phyloP scores from a whole-genome alignment of 495 filamentous ascomycete species.

The Aspergillus homomorphus region DNA sequence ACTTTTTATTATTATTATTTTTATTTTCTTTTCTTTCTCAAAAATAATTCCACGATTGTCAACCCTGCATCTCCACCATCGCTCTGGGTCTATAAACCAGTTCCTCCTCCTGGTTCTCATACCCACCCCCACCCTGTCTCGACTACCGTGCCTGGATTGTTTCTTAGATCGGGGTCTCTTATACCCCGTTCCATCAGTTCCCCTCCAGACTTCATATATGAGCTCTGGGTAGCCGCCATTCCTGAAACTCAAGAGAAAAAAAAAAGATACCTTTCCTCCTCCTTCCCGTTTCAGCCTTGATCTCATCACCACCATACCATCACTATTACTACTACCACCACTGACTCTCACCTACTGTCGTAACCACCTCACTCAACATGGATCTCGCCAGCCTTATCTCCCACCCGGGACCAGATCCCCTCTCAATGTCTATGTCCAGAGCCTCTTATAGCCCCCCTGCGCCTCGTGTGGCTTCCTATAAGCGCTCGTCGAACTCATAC shows the following conservation, averaged over 20 bases:
- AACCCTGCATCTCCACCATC: neutral
- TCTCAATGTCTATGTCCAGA: constrained; percentile 13
- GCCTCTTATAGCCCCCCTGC: constrained; percentile 28
- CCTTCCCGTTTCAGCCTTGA: neutral
- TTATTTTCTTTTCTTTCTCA: too few species aligned
- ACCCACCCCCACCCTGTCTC: constrained; percentile 21
- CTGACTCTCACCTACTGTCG: constrained; percentile 8
- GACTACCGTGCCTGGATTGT: constrained; percentile 15
- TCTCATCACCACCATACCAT: constrained; percentile 10
- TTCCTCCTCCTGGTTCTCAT: constrained; percentile 16
- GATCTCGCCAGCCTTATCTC: constrained; percentile 45
- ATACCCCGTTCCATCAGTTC: constrained; percentile 8
- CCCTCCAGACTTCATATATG: constrained; percentile 20
- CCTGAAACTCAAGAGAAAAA: neutral
- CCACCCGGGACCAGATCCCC: constrained; percentile 29
- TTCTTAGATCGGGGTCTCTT: constrained; percentile 6
- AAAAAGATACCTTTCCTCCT: neutral
- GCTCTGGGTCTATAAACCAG: constrained; percentile 23
- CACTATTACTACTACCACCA: constrained; percentile 12
- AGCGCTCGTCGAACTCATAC: constrained; percentile 26
- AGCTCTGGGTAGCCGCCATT: constrained; percentile 17
- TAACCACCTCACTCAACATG: constrained; percentile 29
- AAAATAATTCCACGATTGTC: neutral
- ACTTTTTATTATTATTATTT: neutral
- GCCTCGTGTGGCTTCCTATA: constrained; percentile 23